Base-by-base conservation (phyloP, 495 filamentous ascomycete species). In the Annulohypoxylon stygium region DNA sequence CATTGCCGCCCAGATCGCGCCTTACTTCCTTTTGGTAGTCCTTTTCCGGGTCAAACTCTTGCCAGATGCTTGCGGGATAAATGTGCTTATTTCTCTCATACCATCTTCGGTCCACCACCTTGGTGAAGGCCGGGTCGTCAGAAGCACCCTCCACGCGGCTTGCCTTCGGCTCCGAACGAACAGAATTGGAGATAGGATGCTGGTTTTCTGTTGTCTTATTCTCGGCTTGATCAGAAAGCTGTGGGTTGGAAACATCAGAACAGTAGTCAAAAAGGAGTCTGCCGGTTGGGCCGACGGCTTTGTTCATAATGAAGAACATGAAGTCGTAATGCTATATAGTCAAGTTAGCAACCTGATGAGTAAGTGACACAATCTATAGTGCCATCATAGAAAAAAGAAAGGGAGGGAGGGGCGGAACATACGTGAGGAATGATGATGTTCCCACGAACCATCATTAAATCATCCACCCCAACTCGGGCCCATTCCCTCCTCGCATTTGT, bases 31-130 rank as follows among this genome's bases (percentile, higher is more conserved):
- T 89, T 68, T 90, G 86, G 78, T 98, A 97, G 69, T 98, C 92
- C 81, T 90, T 91, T 30, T 90, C 91, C 1, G 94, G 92, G 68
- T 98, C 95, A 81, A 97, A 99, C 67, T 97, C 92, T 67, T 94
- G 93, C 96, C 96, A 99, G 14, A 96, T 86, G 78, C 93, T 97
- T 5, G 95, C 96, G 0, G 96, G 96, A 80, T 94, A 98, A 54
- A 98, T 98, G 74, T 99, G 96, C 79, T 98, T 99, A 79, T 98
- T 97, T 73, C 90, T 86, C 83, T 97, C 93, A 78, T 98, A 99
- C 96, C 96, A 99, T 65, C 96, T 83, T 51, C 96, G 86, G 82
- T 99, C 96, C 2, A 99, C 96, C 7, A 98, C 96, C 79, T 97
- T 98, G 25, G 96, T 99, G 65, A 93, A 84, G 3, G 88, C 88